Base-by-base conservation (phyloP, 23 red algal genomes). In the Agarophyton chilense region DNA sequence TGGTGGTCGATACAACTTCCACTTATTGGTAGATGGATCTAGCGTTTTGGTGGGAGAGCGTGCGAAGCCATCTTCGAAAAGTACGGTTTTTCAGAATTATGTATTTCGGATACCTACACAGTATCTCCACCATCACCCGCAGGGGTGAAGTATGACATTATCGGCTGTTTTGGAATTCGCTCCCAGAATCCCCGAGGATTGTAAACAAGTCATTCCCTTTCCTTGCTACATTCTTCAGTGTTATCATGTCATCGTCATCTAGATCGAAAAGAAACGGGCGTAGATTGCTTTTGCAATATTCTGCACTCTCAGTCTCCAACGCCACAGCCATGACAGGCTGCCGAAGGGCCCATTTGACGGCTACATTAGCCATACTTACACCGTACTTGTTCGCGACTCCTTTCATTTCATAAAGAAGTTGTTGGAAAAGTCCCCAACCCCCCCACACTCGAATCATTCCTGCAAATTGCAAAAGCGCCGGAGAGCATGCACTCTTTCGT, bases 141-240 rank as follows among this genome's bases (percentile, higher is more conserved):
- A n/a, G n/a, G n/a, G n/a, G n/a, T 4, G 62, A 67, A 5, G 18
- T 38, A 35, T 40, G 9, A 34, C 32, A 3, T 40, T 38, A 74
- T 74, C 68, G 33, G 8, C n/a, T 24, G 25, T 33, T 66, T 34
- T 89, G 53, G 31, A 89, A 65, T 62, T 78, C 85, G 19, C 71
- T 58, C 5, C 85, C 85, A 6, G 52, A 89, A 47, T 89, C 85
- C 34, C 85, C 85, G 24, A 74, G 55, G 33, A 89, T 78, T 58
- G 51, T 43, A 54, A 74, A 79, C 58, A 89, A 43, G 54, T 89
- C 85, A 45, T 89, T 89, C 35, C 85, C 85, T 77, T 89, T 89
- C 44, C 67, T 55, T 53, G 60, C 70, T 14, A 89, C 72, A 43
- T 45, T 71, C 63, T 89, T 41, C 33, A 89, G 33, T 2, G 50